Base-by-base conservation (phyloP, 768 basidiomycete genomes). In the Suillus sp. region DNA sequence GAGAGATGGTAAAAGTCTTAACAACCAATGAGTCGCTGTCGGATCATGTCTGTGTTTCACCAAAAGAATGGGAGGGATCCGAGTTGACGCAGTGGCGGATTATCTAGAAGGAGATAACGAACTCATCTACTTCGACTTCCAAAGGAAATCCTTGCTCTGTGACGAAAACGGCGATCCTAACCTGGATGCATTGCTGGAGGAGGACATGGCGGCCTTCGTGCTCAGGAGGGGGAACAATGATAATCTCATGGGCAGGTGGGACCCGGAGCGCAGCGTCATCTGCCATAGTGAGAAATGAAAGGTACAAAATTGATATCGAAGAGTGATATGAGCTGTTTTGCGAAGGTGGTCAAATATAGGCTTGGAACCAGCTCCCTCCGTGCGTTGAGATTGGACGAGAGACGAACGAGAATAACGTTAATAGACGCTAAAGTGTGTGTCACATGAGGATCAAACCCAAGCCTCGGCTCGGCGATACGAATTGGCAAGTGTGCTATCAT, bases 71-170 rank as follows among this genome's bases (percentile, higher is more conserved):
- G 25, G n/a, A 8, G 16, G 10, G 10, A 18, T 57, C 1, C 4
- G 27, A 50, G 16, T 27, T 38, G 1, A 27, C 11, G 18, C 18
- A 27, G 25, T 54, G 34, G 53, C 14, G 16, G 25, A 20, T 34
- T 8, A 13, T 25, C 34, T 14, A 9, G 55, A 54, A 61, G 61
- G 51, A 60, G 60, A 59, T 76, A 78, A 75, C 77, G 67, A 61
- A 90, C 92, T 84, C 81, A 75, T 95, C 93, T 67, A 89, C 79
- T 75, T 95, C 93, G 9, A 79, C 80, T 57, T 92, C 90, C 25
- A 90, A 76, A 51, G 90, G 82, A 69, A 93, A 95, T 45, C 79
- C 79, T 69, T 87, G 83, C 66, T 83, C 82, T 64, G 77, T 77
- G 66, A 79, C 74, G 72, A 83, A 84, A 62, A 84, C 85, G 70